A percentile compares a stretch with the other conserved stretches of the same genome.
These are phyloP conservation scores for Leccinellum albellum DNA, from an alignment of 768 basidiomycete species.

Conservation along the genomic window DNA sequence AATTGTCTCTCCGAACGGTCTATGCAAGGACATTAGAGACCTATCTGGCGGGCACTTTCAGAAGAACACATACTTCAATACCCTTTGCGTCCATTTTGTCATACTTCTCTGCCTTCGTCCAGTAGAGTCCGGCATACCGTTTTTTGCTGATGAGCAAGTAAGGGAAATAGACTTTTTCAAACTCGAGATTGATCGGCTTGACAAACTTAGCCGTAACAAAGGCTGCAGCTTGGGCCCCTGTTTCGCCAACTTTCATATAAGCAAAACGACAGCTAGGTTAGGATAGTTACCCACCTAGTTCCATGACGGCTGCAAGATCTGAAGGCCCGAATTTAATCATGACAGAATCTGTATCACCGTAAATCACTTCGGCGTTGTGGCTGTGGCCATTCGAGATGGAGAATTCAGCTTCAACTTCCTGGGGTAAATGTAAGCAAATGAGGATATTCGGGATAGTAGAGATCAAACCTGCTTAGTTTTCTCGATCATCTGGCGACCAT, in stretches of 20 bases:
- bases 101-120: constrained; percentile 92
- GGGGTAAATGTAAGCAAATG: neutral
- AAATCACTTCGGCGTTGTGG: constrained; percentile 91
- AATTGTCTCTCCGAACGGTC: constrained; percentile 98
- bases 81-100: constrained; percentile 99
- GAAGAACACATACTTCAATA: constrained; percentile 69
- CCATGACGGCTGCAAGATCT: constrained; percentile 86
- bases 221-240: constrained; percentile 90
- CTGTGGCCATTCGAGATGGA: constrained; percentile 78
- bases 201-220: constrained; percentile 88
- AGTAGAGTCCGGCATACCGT: constrained; percentile 96
- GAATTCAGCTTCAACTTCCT: constrained; percentile 88
- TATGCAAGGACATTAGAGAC: constrained; percentile 28
- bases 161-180: constrained; percentile 99
- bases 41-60: neutral
- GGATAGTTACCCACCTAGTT: constrained; percentile 57
- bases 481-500: constrained; percentile 99
- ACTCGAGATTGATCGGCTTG: constrained; percentile 96
- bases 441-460: neutral
- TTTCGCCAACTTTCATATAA: neutral
- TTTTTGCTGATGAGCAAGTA: constrained; percentile 98
- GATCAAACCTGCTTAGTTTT: constrained; percentile 76
- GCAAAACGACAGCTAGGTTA: neutral
- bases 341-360: constrained; percentile 98
- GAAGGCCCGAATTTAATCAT: constrained; percentile 96